Conservation (phyloP, 148 eudicot genomes). For the Camellia sinensis region DNA sequence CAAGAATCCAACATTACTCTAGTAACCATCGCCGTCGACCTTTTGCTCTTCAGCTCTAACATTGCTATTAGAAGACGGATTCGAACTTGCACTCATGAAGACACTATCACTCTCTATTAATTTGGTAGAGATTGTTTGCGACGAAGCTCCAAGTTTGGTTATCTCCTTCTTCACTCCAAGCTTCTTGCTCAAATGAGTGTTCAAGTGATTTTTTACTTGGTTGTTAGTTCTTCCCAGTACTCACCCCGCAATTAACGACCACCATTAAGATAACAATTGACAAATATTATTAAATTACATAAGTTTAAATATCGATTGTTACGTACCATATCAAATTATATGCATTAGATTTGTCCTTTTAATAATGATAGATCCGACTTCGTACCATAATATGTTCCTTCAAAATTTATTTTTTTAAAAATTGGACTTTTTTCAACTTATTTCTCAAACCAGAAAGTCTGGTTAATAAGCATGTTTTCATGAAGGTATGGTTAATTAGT, state of each 20-base stretch:
- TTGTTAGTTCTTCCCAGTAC: slow-evolving; percentile 31
- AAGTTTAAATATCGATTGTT: neutral
- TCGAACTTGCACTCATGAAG: neutral
- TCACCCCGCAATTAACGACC: slow-evolving; percentile 35
- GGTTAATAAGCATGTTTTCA: no score
- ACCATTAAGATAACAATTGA: slow-evolving; percentile 15
- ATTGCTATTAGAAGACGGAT: neutral
- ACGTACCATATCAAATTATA: no score
- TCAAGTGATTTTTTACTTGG: slow-evolving; percentile 35
- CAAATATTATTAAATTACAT: neutral
- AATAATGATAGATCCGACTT: no score
- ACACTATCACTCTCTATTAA: neutral
- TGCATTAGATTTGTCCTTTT: no score
- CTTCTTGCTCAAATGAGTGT: slow-evolving; percentile 37
- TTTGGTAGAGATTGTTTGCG: neutral
- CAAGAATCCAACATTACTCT: neutral
- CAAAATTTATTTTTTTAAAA: no score
- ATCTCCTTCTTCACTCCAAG: slow-evolving; percentile 11
- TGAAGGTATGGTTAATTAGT: no score
- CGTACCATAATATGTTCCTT: no score
- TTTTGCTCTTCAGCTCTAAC: neutral
- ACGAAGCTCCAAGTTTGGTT: neutral
- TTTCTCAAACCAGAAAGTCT: no score
- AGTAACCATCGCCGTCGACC: neutral
- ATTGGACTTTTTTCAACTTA: no score